phyloP scores from a whole-genome alignment of 179 eudicot species.

The Amaranthus tricolor region DNA sequence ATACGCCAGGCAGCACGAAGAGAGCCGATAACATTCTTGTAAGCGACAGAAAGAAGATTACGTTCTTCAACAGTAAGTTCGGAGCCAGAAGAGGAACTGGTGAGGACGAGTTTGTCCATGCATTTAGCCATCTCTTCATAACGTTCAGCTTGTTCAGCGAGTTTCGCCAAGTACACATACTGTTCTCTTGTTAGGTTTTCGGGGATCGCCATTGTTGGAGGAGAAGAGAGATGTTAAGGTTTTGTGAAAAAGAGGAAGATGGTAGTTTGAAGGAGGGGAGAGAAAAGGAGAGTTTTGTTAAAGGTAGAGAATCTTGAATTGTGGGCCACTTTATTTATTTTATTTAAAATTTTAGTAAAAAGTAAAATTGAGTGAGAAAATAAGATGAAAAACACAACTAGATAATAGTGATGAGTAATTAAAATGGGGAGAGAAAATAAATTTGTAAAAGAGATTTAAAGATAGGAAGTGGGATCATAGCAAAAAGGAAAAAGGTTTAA shows the following conservation, averaged over 20 bases:
- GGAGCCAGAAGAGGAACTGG: slow-evolving; percentile 22
- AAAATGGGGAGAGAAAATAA: too few relatives aligned
- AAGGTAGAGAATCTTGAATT: not conserved
- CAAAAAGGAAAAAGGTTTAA: too few relatives aligned
- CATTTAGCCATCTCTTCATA: slow-evolving; percentile 79
- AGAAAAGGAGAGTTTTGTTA: not conserved
- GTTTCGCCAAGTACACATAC: slow-evolving; percentile 71
- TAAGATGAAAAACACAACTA: too few relatives aligned
- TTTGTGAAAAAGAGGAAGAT: not conserved
- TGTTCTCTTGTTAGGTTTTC: slow-evolving; percentile 55
- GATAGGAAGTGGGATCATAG: too few relatives aligned
- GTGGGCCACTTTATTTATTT: slow-evolving; percentile 3
- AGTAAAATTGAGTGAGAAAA: too few relatives aligned
- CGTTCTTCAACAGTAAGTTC: slow-evolving; percentile 77
- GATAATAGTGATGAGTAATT: too few relatives aligned
- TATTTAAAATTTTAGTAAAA: too few relatives aligned
- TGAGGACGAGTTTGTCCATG: slow-evolving; percentile 68
- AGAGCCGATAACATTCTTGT: slow-evolving; percentile 82
- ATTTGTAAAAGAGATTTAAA: too few relatives aligned
- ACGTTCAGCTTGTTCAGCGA: slow-evolving; percentile 83
- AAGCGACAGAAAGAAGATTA: slow-evolving; percentile 74
- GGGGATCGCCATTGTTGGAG: slow-evolving; percentile 30
- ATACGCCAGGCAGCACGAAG: slow-evolving; percentile 82
- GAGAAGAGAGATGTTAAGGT: slow-evolving; percentile 5
- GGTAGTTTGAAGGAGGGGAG: not conserved